Percentiles rank a stretch among this genome's conserved stretches.
Conservation (phyloP, 2,329 filamentous ascomycete species). For the Dissoconium aciculare region DNA sequence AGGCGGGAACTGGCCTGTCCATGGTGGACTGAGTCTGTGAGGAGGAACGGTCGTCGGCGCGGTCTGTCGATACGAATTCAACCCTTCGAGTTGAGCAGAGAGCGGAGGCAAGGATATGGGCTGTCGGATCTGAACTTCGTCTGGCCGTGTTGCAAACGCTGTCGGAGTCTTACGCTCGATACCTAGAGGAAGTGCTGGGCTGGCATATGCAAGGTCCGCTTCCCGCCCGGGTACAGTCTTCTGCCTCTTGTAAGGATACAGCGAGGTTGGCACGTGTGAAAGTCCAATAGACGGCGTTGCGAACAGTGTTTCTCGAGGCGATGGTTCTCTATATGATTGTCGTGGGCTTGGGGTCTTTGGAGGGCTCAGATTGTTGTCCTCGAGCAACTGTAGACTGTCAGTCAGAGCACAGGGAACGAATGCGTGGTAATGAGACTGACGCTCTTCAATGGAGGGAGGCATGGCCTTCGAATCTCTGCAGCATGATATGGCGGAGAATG, state of each 20-base stretch:
- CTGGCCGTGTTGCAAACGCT: constrained; percentile 7
- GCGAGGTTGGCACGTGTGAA: constrained; percentile 22
- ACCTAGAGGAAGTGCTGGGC: constrained; percentile 6
- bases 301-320: constrained; percentile 18
- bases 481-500: constrained; percentile 20
- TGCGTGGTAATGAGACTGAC: constrained; percentile 12
- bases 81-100: constrained; percentile 7
- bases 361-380: constrained; percentile 18
- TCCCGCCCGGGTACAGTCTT: constrained; percentile 12
- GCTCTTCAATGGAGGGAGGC: constrained; percentile 22
- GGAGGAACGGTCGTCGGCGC: constrained; percentile 4
- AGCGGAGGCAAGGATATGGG: constrained; percentile 10
- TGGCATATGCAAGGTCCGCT: constrained; percentile 6
- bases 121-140: constrained; percentile 6
- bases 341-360: constrained; percentile 19
- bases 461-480: constrained; percentile 18
- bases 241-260: constrained; percentile 25
- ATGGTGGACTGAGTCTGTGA: constrained; percentile 9
- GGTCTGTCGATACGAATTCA: constrained; percentile 6
- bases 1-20: constrained; percentile 8
- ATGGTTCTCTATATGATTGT: constrained; percentile 14
- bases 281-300: constrained; percentile 15
- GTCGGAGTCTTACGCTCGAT: constrained; percentile 6
- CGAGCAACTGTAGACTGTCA: constrained; percentile 17
- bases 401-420: background rate